Base-by-base conservation (phyloP, 1,284 basidiomycete genomes). In the Cryptococcus sp. region DNA sequence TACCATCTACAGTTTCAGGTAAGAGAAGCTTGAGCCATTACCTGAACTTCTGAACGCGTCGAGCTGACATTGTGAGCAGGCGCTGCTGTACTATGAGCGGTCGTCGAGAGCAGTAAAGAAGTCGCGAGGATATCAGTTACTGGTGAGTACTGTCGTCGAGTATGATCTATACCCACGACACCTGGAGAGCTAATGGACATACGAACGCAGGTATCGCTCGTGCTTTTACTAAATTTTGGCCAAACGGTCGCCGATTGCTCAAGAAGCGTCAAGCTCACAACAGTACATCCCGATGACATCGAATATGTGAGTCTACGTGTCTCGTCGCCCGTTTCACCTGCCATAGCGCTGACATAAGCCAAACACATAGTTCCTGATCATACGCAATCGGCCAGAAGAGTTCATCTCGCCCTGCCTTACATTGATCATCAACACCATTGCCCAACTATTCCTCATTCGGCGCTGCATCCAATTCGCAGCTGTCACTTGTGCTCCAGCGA, bases 191-290 rank as follows among this genome's bases (percentile, higher is more conserved):
- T 35, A 8, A 35, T 35, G 30, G 13, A 10, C 13, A 13, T 35
- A 13, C 13, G 2, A 35, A 35, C 30, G 10, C 30, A 35, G 30
- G 30, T 35, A 10, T 35, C 10, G 55, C 13, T 54, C 3, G 43
- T 61, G 4, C 43, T 55, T 0, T 16, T 39, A 8, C 52, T 64
- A 13, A 59, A 60, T 42, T 17, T 62, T n/a, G 63, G 49, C 20
- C 63, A 64, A 42, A 58, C 52, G 16, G 45, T 50, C 5, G 52
- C 53, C 23, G 63, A 64, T 42, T 64, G 56, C 30, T 64, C 63
- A 19, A 39, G 63, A 16, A 19, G 59, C 15, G 35, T 64, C 40
- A 64, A 64, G 48, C 38, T 64, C 5, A 48, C 50, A 16, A 54
- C 61, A 5, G 43, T 35, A 11, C 46, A 62, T 50, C 46, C 55